phyloP scores from a whole-genome alignment of 768 basidiomycete species.

The Agrocybe pediades region DNA sequence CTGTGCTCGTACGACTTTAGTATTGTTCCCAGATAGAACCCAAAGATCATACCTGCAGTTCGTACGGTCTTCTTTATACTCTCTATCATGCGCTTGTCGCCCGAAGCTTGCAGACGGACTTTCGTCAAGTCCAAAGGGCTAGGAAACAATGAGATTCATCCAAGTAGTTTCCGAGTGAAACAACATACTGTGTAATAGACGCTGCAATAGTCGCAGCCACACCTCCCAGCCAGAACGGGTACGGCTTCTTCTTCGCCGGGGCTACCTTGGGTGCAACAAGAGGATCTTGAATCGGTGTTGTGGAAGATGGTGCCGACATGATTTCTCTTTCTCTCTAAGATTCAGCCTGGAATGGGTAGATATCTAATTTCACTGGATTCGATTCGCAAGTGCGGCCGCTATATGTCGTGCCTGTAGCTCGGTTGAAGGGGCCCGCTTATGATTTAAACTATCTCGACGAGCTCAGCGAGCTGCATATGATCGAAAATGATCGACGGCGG shows the following conservation, averaged over 20 bases:
- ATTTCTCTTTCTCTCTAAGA: not conserved
- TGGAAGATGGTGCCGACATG: not conserved
- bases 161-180: not conserved
- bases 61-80: slow-evolving; percentile 81
- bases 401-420: not conserved
- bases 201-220: slow-evolving; percentile 86
- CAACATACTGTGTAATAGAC: slow-evolving; percentile 78
- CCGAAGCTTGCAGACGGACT: slow-evolving; percentile 88
- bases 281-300: not conserved
- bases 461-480: not conserved
- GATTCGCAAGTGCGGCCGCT: not conserved
- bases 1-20: slow-evolving; percentile 28
- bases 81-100: slow-evolving; percentile 88
- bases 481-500: not conserved
- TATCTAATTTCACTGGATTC: not conserved
- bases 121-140: slow-evolving; percentile 90
- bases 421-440: not conserved
- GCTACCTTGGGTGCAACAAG: slow-evolving; percentile 1
- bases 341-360: not conserved
- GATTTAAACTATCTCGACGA: not conserved
- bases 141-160: not conserved
- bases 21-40: slow-evolving; percentile 33
- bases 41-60: slow-evolving; percentile 59
- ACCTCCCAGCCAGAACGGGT: slow-evolving; percentile 88
- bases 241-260: slow-evolving; percentile 61